phyloP scores from a whole-genome alignment of 495 filamentous ascomycete species.

The Aeminium ludgeri region DNA sequence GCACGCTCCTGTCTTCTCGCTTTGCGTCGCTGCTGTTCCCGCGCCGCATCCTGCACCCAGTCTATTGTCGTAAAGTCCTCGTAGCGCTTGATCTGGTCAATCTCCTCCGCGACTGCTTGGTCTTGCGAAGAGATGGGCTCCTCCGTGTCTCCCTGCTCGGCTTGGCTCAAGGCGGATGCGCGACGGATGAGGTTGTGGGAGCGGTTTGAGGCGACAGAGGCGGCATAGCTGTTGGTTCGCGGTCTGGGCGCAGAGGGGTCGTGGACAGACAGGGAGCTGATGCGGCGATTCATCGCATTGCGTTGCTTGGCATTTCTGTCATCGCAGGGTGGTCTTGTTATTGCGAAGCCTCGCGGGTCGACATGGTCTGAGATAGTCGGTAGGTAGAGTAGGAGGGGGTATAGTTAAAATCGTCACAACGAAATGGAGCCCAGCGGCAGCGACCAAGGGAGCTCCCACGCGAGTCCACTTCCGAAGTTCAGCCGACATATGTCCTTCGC shows the following conservation, averaged over 20 bases:
- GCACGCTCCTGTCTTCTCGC: constrained; percentile 54
- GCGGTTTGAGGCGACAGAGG: constrained; percentile 28
- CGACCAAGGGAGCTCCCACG: too few species aligned
- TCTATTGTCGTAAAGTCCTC: constrained; percentile 98
- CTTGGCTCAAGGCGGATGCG: constrained; percentile 52
- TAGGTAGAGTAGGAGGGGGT: background rate
- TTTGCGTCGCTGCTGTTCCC: constrained; percentile 69
- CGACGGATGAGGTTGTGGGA: constrained; percentile 39
- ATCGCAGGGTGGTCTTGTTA: too few species aligned
- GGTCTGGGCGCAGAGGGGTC: constrained; percentile 10
- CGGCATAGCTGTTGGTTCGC: constrained; percentile 26
- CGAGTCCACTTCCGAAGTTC: too few species aligned
- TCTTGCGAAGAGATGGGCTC: constrained; percentile 28
- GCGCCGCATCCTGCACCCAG: constrained; percentile 94
- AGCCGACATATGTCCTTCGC: too few species aligned
- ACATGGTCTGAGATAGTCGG: background rate
- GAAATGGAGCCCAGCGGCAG: constrained; percentile 1
- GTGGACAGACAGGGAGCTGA: constrained; percentile 19
- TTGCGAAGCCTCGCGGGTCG: too few species aligned
- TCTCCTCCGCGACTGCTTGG: constrained; percentile 65
- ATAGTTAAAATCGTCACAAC: background rate
- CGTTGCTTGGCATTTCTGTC: background rate
- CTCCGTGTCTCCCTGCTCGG: constrained; percentile 40
- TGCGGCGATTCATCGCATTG: constrained; percentile 28
- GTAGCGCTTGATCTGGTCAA: constrained; percentile 94